Evolutionary conservation across 1,284 basidiomycete species (phyloP).

Genomic region (Meripilus lineatus): DNA sequence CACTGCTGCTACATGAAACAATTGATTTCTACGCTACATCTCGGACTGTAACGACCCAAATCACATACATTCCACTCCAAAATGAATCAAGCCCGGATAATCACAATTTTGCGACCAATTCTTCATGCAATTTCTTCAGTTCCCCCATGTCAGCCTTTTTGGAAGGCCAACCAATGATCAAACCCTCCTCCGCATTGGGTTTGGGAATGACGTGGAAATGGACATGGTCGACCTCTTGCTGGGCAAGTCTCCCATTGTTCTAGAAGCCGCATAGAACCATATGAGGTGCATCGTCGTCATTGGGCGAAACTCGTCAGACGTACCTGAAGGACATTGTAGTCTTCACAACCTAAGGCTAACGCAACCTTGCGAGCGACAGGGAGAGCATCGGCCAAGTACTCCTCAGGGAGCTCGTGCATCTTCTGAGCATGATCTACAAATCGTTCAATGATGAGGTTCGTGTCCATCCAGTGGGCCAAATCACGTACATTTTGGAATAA

Average conservation of each 20-base stretch:
- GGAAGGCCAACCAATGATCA: constrained; percentile 77
- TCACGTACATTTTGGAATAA: constrained; percentile 85
- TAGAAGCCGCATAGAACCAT: constrained; percentile 31
- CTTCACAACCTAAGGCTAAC: constrained; percentile 62
- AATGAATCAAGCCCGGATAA: no score
- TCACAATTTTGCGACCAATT: constrained; percentile 55
- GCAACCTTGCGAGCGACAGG: constrained; percentile 88
- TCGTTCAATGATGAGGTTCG: not conserved
- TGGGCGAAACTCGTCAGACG: constrained; percentile 2
- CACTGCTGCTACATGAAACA: no score
- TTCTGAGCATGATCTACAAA: constrained; percentile 71
- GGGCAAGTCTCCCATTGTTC: constrained; percentile 81
- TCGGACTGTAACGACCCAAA: no score
- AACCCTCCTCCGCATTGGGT: constrained; percentile 60
- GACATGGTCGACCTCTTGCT: constrained; percentile 83
- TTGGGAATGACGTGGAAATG: constrained; percentile 94
- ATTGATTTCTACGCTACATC: no score
- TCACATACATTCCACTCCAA: no score
- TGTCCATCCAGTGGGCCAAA: no score
- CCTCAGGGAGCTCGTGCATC: constrained; percentile 76
- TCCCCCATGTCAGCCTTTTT: constrained; percentile 51
- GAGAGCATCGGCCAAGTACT: constrained; percentile 68
- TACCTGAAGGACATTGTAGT: constrained; percentile 85
- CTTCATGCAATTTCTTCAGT: constrained; percentile 51
- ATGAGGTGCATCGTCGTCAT: not conserved